A percentile compares a stretch with the other conserved stretches of the same genome.
Evolutionary conservation across 2,329 filamentous ascomycete genomes (phyloP).

Genomic region (Talaromyces sp.): DNA sequence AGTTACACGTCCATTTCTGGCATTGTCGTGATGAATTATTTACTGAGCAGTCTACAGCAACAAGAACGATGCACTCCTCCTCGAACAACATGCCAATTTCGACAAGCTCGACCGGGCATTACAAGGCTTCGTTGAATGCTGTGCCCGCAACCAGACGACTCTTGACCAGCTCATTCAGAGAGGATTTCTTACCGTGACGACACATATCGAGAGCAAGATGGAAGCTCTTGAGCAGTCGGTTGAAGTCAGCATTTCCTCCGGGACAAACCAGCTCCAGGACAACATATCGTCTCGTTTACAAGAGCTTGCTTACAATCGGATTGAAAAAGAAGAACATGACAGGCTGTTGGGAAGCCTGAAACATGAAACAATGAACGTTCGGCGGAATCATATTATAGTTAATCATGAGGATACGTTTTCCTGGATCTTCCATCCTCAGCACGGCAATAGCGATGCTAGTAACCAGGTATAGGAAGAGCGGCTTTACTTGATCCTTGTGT

Average conservation of each 20-base stretch:
- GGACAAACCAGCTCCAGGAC: not conserved
- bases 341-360: not conserved
- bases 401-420: not conserved
- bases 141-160: conserved; percentile 1
- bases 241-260: not conserved
- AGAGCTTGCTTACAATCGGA: not conserved
- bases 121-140: not conserved
- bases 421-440: not conserved
- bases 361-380: not conserved
- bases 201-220: not conserved
- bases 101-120: not conserved
- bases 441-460: not conserved
- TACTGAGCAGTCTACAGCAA: not conserved
- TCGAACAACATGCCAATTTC: conserved; percentile 2
- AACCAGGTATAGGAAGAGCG: not conserved
- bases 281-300: not conserved
- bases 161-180: not conserved
- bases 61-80: conserved; percentile 1
- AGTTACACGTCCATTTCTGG: not conserved
- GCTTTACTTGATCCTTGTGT: not conserved
- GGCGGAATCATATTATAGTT: not conserved
- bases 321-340: not conserved
- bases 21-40: not conserved
- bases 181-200: not conserved
- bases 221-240: not conserved